Evolutionary conservation across 129 eudicot species (phyloP).

Genomic region (Artemisia annua): DNA sequence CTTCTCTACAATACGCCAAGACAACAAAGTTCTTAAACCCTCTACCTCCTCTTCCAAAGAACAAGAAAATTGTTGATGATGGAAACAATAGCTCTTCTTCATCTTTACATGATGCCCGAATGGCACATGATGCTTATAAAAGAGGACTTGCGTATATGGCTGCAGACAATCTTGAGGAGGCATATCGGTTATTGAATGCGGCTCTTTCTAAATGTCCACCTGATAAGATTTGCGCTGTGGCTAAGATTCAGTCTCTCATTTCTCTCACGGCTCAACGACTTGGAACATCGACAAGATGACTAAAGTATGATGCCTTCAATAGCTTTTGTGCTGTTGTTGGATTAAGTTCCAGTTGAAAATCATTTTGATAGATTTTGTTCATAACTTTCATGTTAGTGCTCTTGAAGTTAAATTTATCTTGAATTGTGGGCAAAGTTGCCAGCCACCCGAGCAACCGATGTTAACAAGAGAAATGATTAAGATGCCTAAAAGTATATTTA

Average conservation of each 20-base stretch:
- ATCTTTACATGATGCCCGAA: slow-evolving; percentile 44
- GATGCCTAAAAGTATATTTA: no score
- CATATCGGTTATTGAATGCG: slow-evolving; percentile 49
- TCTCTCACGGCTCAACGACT: slow-evolving; percentile 58
- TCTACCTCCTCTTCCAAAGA: slow-evolving; percentile 26
- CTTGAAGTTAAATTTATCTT: neutral
- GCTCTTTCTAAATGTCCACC: slow-evolving; percentile 91
- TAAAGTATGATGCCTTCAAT: slow-evolving; percentile 8
- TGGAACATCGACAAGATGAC: slow-evolving; percentile 40
- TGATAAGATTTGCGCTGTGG: slow-evolving; percentile 50
- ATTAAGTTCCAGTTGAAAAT: neutral
- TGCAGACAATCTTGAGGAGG: slow-evolving; percentile 69
- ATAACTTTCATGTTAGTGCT: neutral
- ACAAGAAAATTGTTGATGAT: slow-evolving; percentile 27
- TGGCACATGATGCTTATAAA: slow-evolving; percentile 77
- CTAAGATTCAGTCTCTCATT: slow-evolving; percentile 69
- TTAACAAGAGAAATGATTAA: no score
- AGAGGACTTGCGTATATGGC: slow-evolving; percentile 61
- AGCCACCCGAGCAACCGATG: no score
- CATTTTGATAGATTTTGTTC: slow-evolving; percentile 3
- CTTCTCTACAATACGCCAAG: slow-evolving; percentile 62
- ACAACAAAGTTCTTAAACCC: slow-evolving; percentile 44
- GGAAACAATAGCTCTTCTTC: slow-evolving; percentile 29
- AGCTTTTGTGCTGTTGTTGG: slow-evolving; percentile 2
- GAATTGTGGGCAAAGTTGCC: no score